These are phyloP conservation scores for Bacidia gigantensis DNA, from an alignment of 495 filamentous ascomycete species.

Conservation along the genomic window DNA sequence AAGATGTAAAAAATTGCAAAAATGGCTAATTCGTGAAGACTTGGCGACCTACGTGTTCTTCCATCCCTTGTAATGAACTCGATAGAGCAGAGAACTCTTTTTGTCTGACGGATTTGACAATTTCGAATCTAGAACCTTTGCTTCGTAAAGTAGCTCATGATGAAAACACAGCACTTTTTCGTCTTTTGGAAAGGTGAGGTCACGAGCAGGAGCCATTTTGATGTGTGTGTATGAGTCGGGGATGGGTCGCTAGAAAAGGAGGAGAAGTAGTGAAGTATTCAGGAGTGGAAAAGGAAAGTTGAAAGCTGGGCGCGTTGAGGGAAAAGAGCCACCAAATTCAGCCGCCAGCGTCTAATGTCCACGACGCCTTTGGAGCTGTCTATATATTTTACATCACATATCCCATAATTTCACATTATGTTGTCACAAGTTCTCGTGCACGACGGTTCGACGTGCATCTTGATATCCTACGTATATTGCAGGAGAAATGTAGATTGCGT, in stretches of 20 bases:
- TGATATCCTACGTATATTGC: neutral
- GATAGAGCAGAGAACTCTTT: constrained; percentile 66
- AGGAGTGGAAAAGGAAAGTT: neutral
- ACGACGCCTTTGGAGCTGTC: too few species aligned
- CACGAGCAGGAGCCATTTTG: constrained; percentile 47
- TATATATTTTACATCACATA: too few species aligned
- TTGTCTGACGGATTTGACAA: constrained; percentile 52
- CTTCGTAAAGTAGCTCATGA: constrained; percentile 90
- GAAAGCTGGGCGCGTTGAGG: neutral
- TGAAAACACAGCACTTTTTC: constrained; percentile 96
- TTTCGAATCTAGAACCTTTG: constrained; percentile 72
- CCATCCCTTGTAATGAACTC: constrained; percentile 98
- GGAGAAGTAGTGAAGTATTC: neutral
- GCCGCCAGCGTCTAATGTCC: too few species aligned
- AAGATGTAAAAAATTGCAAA: too few species aligned
- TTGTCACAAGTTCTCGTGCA: neutral
- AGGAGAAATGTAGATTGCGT: too few species aligned
- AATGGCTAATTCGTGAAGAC: too few species aligned
- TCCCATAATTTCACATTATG: too few species aligned
- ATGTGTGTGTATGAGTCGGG: neutral
- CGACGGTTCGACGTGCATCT: neutral
- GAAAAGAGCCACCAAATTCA: neutral
- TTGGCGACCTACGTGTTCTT: constrained; percentile 77
- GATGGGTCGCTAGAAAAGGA: neutral
- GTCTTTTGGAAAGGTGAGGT: constrained; percentile 64